Conservation (phyloP, 2,329 filamentous ascomycete genomes). For the Ampelomyces quisqualis region DNA sequence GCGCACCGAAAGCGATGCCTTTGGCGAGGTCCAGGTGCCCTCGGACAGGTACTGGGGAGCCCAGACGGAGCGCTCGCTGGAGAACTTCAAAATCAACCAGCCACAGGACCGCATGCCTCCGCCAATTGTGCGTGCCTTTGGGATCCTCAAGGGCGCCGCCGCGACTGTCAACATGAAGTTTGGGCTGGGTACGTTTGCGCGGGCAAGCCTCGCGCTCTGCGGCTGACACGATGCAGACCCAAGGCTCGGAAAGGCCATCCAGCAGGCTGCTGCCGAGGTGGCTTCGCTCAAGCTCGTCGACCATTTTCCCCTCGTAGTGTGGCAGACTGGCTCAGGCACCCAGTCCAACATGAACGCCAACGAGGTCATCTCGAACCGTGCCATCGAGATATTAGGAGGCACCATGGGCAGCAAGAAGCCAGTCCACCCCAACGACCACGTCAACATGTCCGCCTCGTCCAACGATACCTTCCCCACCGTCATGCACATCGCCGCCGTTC, state of each 20-base stretch:
- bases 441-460: constrained; percentile 98
- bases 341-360: constrained; percentile 99
- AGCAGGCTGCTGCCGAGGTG: constrained; percentile 91
- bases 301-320: constrained; percentile 97
- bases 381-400: constrained; percentile 95
- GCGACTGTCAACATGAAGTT: constrained; percentile 94
- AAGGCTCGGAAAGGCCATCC: constrained; percentile 86
- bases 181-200: constrained; percentile 68
- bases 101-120: constrained; percentile 98
- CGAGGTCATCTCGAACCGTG: constrained; percentile 98
- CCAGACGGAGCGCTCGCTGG: constrained; percentile 91
- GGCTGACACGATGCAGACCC: constrained; percentile 61
- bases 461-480: constrained; percentile 99
- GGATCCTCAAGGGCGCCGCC: constrained; percentile 94
- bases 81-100: constrained; percentile 99
- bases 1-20: constrained; percentile 93
- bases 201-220: not conserved
- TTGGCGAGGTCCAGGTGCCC: constrained; percentile 91
- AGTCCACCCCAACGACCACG: constrained; percentile 98
- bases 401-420: constrained; percentile 96
- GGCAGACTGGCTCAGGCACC: constrained; percentile 98
- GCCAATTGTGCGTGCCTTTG: constrained; percentile 88
- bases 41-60: constrained; percentile 98
- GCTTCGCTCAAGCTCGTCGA: constrained; percentile 90
- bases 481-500: constrained; percentile 97